Base-by-base conservation (phyloP, 495 filamentous ascomycete genomes). In the Hyaloscypha bicolor region DNA sequence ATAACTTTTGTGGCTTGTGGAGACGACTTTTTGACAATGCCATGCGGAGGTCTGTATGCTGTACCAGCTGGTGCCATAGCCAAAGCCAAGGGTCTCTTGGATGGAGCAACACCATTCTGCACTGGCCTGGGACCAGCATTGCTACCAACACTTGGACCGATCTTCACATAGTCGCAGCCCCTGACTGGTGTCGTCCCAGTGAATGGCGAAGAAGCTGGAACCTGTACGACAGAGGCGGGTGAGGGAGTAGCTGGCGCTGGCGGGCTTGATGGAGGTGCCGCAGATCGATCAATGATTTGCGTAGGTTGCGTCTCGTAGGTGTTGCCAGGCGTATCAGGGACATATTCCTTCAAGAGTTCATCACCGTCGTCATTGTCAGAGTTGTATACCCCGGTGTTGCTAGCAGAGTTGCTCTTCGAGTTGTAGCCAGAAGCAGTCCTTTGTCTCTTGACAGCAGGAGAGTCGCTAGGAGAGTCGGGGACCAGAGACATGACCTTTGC, bases 51-150 rank as follows among this genome's bases (percentile, higher is more conserved):
- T 52, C 84, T 84, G 71, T 90, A 93, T 19, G 79, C 76, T 6
- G 93, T 96, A 14, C 93, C 93, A 52, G 88, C 86, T 21, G 93
- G 93, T 9, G 91, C 91, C 83, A 96, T 90, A 25, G 42, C 60
- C 55, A 63, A 42, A 51, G 71, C 65, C n/a, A 73, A 22, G 21
- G n/a, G 67, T 19, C 45, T 59, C 33, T n/a, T 42, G 37, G 30
- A 22, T 31, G 65, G 59, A 1, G 33, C 25, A 37, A 59, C 39
- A 30, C 9, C 53, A 56, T 56, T 56, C 53, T 25, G 21, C 14
- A 21, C 37, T 45, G 33, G 21, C 19, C 30, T 29, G 3, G 4
- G 19, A 5, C 35, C 21, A 21, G 6, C 4, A 21, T 48, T 29
- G 3, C 8, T 4, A 5, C 35, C 21, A 21, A n/a, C n/a, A 21